These are phyloP conservation scores for Blastobotrys ciferrii DNA, from an alignment of 1,139 yeast species.

Conservation along the genomic window DNA sequence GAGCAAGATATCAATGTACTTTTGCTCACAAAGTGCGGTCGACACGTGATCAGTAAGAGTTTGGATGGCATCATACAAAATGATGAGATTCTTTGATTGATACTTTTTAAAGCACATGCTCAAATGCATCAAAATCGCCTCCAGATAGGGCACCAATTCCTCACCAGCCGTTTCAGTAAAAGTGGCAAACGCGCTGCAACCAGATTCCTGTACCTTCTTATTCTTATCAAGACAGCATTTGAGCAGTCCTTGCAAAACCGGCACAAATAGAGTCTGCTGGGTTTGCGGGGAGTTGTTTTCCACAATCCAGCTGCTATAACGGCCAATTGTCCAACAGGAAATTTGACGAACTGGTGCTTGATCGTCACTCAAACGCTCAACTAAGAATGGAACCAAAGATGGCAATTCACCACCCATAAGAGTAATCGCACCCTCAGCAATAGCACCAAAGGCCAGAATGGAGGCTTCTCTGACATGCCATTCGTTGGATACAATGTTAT, in stretches of 20 bases:
- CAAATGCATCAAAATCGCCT: slow-evolving; percentile 66
- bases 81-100: slow-evolving; percentile 76
- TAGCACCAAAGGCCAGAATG: slow-evolving; percentile 91
- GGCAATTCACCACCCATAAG: slow-evolving; percentile 73
- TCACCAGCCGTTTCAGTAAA: slow-evolving; percentile 77
- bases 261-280: slow-evolving; percentile 66
- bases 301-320: slow-evolving; percentile 77
- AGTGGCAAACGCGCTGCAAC: slow-evolving; percentile 81
- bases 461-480: slow-evolving; percentile 96
- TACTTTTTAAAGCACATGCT: slow-evolving; percentile 71
- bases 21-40: slow-evolving; percentile 51
- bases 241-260: slow-evolving; percentile 75
- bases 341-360: slow-evolving; percentile 90
- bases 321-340: slow-evolving; percentile 90
- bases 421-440: slow-evolving; percentile 82
- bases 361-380: slow-evolving; percentile 69
- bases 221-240: slow-evolving; percentile 74
- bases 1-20: slow-evolving; percentile 59
- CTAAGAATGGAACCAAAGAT: slow-evolving; percentile 76
- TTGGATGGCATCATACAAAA: slow-evolving; percentile 88
- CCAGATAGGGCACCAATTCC: slow-evolving; percentile 55
- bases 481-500: slow-evolving; percentile 60
- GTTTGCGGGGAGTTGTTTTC: slow-evolving; percentile 52
- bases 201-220: slow-evolving; percentile 93
- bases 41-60: slow-evolving; percentile 75